Conservation (phyloP, 805 yeast genomes). For the Saturnispora serradocipensis region DNA sequence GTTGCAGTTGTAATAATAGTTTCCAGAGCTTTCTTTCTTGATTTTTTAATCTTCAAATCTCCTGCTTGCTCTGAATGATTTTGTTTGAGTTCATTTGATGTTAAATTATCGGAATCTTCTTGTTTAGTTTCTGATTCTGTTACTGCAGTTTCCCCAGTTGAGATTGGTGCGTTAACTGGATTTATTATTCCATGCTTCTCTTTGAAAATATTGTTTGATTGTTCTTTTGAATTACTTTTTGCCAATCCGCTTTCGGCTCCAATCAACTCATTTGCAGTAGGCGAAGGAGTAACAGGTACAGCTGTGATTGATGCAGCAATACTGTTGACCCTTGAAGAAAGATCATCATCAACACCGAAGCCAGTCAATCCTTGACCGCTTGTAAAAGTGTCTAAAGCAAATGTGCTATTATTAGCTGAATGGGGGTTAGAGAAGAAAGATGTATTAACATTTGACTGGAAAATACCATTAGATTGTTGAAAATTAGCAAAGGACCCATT, state of each 20-base stretch:
- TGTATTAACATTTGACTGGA: neutral
- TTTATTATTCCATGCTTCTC: neutral
- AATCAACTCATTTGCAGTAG: neutral
- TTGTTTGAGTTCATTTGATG: neutral
- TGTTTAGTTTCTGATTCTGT: neutral
- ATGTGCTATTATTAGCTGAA: neutral
- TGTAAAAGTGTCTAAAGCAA: neutral
- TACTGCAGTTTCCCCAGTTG: neutral
- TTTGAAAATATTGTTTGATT: neutral
- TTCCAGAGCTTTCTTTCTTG: neutral
- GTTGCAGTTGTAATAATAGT: conserved; percentile 40
- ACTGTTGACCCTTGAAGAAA: neutral
- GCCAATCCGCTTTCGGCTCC: neutral
- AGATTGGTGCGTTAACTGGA: neutral
- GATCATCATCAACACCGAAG: neutral
- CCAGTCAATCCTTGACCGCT: neutral
- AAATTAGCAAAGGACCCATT: neutral
- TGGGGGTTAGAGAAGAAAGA: neutral
- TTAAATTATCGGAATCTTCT: neutral
- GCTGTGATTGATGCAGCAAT: neutral
- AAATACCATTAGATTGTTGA: neutral
- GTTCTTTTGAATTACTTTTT: neutral
- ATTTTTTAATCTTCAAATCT: neutral
- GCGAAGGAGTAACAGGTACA: neutral
- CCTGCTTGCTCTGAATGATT: neutral